Evolutionary conservation across 768 basidiomycete species (phyloP).

Genomic region (Terana coerulea): DNA sequence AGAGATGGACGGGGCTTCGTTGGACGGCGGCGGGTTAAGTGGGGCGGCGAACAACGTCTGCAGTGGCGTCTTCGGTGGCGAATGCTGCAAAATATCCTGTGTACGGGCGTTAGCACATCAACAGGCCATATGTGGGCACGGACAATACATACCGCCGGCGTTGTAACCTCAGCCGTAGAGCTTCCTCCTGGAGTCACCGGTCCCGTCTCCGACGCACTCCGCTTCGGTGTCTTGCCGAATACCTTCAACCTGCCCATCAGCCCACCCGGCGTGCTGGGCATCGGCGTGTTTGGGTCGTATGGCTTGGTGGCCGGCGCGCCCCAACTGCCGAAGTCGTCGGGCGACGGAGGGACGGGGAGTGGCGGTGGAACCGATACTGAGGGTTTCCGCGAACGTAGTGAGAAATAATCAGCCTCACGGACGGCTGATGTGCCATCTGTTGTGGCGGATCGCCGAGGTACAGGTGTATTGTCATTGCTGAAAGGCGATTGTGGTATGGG

Average conservation of each 20-base stretch:
- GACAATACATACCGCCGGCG: slow-evolving; percentile 26
- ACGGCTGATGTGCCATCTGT: slow-evolving; percentile 1
- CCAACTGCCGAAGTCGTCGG: slow-evolving; percentile 49
- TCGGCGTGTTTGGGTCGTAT: slow-evolving; percentile 30
- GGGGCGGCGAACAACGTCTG: slow-evolving; percentile 53
- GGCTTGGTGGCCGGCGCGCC: slow-evolving; percentile 19
- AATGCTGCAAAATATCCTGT: slow-evolving; percentile 13
- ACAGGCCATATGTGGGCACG: neutral
- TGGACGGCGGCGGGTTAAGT: slow-evolving; percentile 61
- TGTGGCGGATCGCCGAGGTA: slow-evolving; percentile 10
- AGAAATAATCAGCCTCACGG: slow-evolving; percentile 51
- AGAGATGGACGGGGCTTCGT: slow-evolving; percentile 66
- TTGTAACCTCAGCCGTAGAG: slow-evolving; percentile 1
- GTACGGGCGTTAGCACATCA: neutral
- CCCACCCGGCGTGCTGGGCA: slow-evolving; percentile 49
- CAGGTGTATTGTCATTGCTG: slow-evolving; percentile 19
- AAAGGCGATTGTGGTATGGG: slow-evolving; percentile 26
- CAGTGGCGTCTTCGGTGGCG: slow-evolving; percentile 43
- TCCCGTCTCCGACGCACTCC: slow-evolving; percentile 27
- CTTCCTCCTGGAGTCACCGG: slow-evolving; percentile 16
- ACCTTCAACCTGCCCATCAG: slow-evolving; percentile 80
- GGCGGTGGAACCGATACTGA: slow-evolving; percentile 39
- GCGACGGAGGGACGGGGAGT: slow-evolving; percentile 23
- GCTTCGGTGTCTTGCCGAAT: slow-evolving; percentile 58
- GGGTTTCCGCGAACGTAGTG: slow-evolving; percentile 40